These are phyloP conservation scores for Diplocarpon mali DNA, from an alignment of 2,329 filamentous ascomycete genomes.

Conservation along the genomic window DNA sequence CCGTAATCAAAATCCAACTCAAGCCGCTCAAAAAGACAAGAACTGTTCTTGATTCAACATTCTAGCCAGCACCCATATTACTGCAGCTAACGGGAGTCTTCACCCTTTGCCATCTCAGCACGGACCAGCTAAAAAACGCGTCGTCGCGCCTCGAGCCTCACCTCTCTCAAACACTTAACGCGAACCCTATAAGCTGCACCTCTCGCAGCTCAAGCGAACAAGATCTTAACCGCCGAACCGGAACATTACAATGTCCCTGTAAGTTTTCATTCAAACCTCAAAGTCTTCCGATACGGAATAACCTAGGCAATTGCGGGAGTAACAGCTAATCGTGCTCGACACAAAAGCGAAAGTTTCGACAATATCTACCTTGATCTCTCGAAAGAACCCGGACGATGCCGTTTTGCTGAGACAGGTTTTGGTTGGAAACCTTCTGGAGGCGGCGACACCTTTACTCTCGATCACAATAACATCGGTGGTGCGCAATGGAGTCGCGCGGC, in stretches of 20 bases:
- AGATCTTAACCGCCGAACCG: background rate
- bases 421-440: conserved; percentile 88
- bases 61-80: no score
- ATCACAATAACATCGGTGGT: conserved; percentile 70
- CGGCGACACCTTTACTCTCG: conserved; percentile 88
- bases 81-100: no score
- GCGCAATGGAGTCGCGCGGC: conserved; percentile 94
- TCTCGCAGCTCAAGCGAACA: conserved; percentile 2
- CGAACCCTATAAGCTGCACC: background rate
- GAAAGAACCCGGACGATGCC: conserved; percentile 82
- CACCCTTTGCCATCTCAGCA: no score
- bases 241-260: conserved; percentile 10
- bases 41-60: no score
- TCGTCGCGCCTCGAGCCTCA: background rate
- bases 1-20: no score
- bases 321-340: conserved; percentile 8
- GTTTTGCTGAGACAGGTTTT: conserved; percentile 86
- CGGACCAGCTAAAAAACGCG: background rate
- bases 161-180: background rate
- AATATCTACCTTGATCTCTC: conserved; percentile 95
- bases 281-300: background rate
- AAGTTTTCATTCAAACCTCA: background rate
- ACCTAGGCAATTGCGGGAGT: background rate
- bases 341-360: conserved; percentile 75
- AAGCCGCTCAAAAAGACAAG: no score